Percentiles rank a stretch among this genome's conserved stretches.
phyloP scores from a whole-genome alignment of 805 yeast genomes.

The Candida qinlingensis region DNA sequence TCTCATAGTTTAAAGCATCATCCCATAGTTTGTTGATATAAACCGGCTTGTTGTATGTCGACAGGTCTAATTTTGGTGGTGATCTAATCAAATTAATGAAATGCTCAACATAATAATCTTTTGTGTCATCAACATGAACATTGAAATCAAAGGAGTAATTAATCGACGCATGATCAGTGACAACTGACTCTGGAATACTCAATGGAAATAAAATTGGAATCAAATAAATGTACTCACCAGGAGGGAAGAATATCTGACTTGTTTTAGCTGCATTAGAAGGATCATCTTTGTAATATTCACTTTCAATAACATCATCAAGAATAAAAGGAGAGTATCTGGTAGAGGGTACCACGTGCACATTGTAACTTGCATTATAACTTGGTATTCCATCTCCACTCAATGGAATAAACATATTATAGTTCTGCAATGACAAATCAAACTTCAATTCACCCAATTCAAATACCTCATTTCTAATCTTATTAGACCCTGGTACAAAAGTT shows the following conservation, averaged over 20 bases:
- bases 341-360: background rate
- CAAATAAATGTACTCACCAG: slow-evolving; percentile 68
- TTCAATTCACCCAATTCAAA: slow-evolving; percentile 6
- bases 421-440: slow-evolving; percentile 4
- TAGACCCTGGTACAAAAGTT: background rate
- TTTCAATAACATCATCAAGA: background rate
- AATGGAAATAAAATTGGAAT: slow-evolving; percentile 59
- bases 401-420: slow-evolving; percentile 6
- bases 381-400: slow-evolving; percentile 1
- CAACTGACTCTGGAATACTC: slow-evolving; percentile 56
- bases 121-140: background rate
- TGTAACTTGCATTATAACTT: background rate
- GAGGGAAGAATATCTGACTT: slow-evolving; percentile 28
- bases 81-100: slow-evolving; percentile 33
- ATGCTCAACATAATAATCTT: slow-evolving; percentile 25
- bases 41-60: slow-evolving; percentile 59
- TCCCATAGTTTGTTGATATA: slow-evolving; percentile 75
- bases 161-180: slow-evolving; percentile 44
- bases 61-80: slow-evolving; percentile 33
- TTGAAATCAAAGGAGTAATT: slow-evolving; percentile 24
- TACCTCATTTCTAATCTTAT: background rate
- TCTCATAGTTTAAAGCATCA: slow-evolving; percentile 62
- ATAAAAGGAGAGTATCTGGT: background rate
- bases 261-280: background rate
- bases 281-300: slow-evolving; percentile 3